Evolutionary conservation across 2,329 filamentous ascomycete species (phyloP).

Genomic region (Penicillium vulpinum): DNA sequence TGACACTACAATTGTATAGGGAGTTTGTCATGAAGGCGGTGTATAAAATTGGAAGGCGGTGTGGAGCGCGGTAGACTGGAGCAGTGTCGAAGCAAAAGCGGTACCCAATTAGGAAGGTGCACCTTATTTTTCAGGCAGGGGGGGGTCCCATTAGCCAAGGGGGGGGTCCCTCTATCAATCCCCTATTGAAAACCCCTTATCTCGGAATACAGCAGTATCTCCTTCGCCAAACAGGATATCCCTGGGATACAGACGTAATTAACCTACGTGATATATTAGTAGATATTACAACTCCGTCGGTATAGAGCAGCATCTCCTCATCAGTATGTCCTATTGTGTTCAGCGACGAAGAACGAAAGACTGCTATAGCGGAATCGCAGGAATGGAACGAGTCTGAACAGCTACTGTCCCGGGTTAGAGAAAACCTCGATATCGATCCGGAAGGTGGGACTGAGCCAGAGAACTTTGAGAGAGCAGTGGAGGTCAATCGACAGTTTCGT

Average conservation of each 20-base stretch:
- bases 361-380: constrained; percentile 22
- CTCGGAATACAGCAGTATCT: constrained; percentile 31
- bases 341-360: constrained; percentile 20
- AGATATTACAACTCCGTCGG: constrained; percentile 21
- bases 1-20: too few species aligned
- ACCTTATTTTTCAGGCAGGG: too few species aligned
- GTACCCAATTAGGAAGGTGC: too few species aligned
- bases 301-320: constrained; percentile 43
- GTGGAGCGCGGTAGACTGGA: too few species aligned
- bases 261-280: constrained; percentile 29
- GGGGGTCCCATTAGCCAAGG: too few species aligned
- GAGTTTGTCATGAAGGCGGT: too few species aligned
- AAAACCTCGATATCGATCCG: constrained; percentile 23
- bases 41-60: too few species aligned
- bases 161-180: too few species aligned
- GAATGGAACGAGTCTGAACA: constrained; percentile 31
- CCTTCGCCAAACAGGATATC: constrained; percentile 27
- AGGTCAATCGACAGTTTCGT: constrained; percentile 22
- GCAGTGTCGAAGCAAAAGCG: too few species aligned
- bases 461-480: constrained; percentile 23
- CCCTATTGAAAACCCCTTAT: constrained; percentile 25
- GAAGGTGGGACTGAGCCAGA: constrained; percentile 29
- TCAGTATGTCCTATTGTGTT: constrained; percentile 23
- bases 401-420: constrained; percentile 22
- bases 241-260: constrained; percentile 31